Evolutionary conservation across 2,329 filamentous ascomycete genomes (phyloP), one percentile per base, ranked within the genome.

Genomic region (Stachybotrys chlorohalonatus): DNA sequence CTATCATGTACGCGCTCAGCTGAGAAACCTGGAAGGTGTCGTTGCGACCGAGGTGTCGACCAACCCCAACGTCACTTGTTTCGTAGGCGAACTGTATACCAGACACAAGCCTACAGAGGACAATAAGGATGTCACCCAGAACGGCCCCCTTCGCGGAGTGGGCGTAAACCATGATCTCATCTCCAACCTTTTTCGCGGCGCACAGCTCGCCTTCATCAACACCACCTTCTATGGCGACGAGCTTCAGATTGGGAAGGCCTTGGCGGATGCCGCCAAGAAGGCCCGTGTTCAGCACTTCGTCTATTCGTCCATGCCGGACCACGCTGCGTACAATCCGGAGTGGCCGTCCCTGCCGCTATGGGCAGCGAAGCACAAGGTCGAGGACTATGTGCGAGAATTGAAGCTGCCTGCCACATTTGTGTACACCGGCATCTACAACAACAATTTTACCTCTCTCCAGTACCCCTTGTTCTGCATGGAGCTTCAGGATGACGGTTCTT

Each of bases 401-500:
- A 85, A 85, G 9, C 78, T 96, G 11, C 90, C 90, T 0, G 85
- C 92, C 1, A 97, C 93, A 0, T 97, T 96, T 70, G 86, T 96
- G 60, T 96, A 96, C 71, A 90, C 92, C 9, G 94, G 93, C 56
- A 96, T 96, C 64, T 99, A 97, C 78, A 96, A 97, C 78, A 97
- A 97, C 73, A 97, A 99, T 70, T 99, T 97, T 73, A 97, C 93
- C 32, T 94, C 89, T 50, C 79, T 96, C 36, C 85, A 84, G 1
- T 97, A 96, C 66, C 94, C 94, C 1, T 79, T 97, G 5, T 97
- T 97, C 75, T 94, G 92, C 73, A 95, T 96, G 88, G 90, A 95
- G 59, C 75, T 95, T 50, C 85, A 90, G 70, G 70, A 78, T 1
- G 90, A 96, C 63, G 91, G 90, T 16, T 91, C 88, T 53, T 96